These are phyloP conservation scores for Thelonectria rubi DNA, from an alignment of 2,329 filamentous ascomycete species.

Conservation along the genomic window DNA sequence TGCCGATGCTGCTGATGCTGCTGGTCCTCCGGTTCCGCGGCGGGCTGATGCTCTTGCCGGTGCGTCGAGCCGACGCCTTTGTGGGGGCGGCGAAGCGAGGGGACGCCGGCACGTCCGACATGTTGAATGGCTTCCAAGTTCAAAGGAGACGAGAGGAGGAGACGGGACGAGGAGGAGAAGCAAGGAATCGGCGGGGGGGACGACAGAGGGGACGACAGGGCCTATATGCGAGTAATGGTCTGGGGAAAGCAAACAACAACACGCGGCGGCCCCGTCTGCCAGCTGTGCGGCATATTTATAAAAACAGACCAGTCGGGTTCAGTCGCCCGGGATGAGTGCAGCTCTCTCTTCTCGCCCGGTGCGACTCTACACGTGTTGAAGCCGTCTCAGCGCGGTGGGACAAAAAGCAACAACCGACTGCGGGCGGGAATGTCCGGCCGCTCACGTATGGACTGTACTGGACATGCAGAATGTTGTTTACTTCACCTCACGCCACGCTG, in stretches of 20 bases:
- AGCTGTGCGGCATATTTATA: conserved; percentile 25
- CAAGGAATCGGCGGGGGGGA: conserved; percentile 1
- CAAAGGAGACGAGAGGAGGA: not conserved
- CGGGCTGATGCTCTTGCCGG: conserved; percentile 19
- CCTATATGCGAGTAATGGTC: conserved; percentile 18
- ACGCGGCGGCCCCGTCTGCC: conserved; percentile 6
- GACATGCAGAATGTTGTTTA: too few species aligned
- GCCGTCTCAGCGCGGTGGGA: conserved; percentile 23
- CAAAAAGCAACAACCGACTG: conserved; percentile 1
- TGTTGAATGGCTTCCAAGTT: conserved; percentile 7
- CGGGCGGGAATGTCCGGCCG: conserved; percentile 24
- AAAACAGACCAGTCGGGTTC: too few species aligned
- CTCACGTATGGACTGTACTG: too few species aligned
- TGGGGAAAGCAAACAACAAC: conserved; percentile 13
- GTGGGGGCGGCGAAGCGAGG: conserved; percentile 39
- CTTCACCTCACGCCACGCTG: conserved; percentile 9
- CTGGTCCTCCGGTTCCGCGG: too few species aligned
- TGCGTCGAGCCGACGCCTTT: conserved; percentile 32
- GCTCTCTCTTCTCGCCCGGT: not conserved
- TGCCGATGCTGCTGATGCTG: too few species aligned
- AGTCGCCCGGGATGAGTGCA: too few species aligned
- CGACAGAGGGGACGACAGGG: conserved; percentile 1
- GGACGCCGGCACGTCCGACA: conserved; percentile 25
- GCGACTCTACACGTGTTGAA: conserved; percentile 9
- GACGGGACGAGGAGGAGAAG: conserved; percentile 5